Evolutionary conservation across 768 basidiomycete species (phyloP).

Genomic region (Collybia sp.): DNA sequence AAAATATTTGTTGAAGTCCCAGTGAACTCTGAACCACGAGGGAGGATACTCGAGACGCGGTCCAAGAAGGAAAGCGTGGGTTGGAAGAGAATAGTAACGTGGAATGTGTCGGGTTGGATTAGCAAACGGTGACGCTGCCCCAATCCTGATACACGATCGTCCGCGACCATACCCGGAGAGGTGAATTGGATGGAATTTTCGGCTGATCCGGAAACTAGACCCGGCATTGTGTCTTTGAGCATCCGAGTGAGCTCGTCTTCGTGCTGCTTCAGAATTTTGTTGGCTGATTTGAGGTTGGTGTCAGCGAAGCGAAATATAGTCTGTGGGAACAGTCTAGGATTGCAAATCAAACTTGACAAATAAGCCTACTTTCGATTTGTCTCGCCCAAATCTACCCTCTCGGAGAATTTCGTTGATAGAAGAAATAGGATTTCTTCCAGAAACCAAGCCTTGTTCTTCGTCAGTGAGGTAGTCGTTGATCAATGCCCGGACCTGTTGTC

Average conservation of each 20-base stretch:
- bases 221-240: slow-evolving; percentile 89
- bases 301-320: slow-evolving; percentile 89
- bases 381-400: slow-evolving; percentile 74
- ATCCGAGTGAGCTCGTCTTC: slow-evolving; percentile 84
- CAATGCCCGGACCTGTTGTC: slow-evolving; percentile 68
- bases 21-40: slow-evolving; percentile 63
- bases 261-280: slow-evolving; percentile 63
- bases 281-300: slow-evolving; percentile 71
- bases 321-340: slow-evolving; percentile 32
- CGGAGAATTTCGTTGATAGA: slow-evolving; percentile 93
- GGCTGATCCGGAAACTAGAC: slow-evolving; percentile 70
- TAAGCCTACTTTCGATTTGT: slow-evolving; percentile 65
- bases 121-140: slow-evolving; percentile 83
- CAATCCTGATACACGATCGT: slow-evolving; percentile 68
- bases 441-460: slow-evolving; percentile 74
- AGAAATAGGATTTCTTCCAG: slow-evolving; percentile 83
- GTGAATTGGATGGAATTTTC: slow-evolving; percentile 63
- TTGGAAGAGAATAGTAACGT: slow-evolving; percentile 91
- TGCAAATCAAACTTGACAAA: not conserved
- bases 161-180: slow-evolving; percentile 55
- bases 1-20: slow-evolving; percentile 68
- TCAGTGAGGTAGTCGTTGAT: slow-evolving; percentile 90
- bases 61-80: slow-evolving; percentile 86
- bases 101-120: slow-evolving; percentile 89
- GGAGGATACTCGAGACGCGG: slow-evolving; percentile 65